Evolutionary conservation across 495 filamentous ascomycete genomes (phyloP), one percentile per base, ranked within the genome.

Genomic region (Xylaria longipes): DNA sequence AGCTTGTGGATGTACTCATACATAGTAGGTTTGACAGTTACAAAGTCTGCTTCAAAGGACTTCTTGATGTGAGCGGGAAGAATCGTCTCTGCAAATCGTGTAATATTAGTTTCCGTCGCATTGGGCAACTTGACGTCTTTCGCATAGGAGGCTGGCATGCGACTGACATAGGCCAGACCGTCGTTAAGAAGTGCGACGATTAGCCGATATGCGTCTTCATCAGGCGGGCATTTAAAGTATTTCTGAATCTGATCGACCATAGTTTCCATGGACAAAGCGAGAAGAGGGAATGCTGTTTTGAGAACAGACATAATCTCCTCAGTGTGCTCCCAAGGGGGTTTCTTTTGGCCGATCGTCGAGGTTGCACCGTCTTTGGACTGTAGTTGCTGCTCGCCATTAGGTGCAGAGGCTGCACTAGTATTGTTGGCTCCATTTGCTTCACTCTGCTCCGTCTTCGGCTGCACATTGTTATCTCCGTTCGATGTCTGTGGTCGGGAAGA

Each of bases 161-260:
- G 92, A 71, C 93, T 93, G 33, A 98, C 92, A 76, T 97, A 97
- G 69, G 90, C 85, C 70, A 99, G 79, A 2, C 92, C 97, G 80
- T 99, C 97, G 77, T 98, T 98, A 17, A 99, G 87, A 15, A 99
- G 87, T 17, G 97, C 97, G 37, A 97, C 94, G 69, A 99, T 98
- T n/a, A 99, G 86, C 22, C 97, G 89, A 79, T 98, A 98, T 8
- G 97, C 97, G 82, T 99, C 97, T 77, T 99, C 97, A 75, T 99
- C 97, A 0, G 95, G 95, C 35, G 95, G 95, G 77, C 95, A 98
- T 79, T 98, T 98, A 88, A 98, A 98, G 81, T 98, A 91, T 86
- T 97, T 98, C 80, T 93, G 90, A 73, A 98, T 97, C 81, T 97
- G 94, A 77, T 99, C 97, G 39, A 97, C 94, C 95, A 99, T 98